Conservation (phyloP, 1,284 basidiomycete genomes). For the Trametes versicolor region DNA sequence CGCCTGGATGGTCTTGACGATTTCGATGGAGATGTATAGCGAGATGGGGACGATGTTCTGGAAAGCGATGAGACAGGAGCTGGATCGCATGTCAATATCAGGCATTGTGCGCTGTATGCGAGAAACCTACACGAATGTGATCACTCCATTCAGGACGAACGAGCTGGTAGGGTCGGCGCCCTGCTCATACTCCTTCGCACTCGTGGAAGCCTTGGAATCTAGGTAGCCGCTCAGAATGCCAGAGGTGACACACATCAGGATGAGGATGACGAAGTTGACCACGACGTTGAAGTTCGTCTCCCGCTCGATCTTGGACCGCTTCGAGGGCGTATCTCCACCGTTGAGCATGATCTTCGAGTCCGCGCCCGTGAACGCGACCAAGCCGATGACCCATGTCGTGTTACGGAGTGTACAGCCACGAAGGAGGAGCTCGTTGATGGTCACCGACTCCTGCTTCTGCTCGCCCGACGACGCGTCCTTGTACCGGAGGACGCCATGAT, state of each 20-base stretch:
- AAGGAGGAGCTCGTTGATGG: slow-evolving; percentile 93
- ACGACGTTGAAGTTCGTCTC: slow-evolving; percentile 99
- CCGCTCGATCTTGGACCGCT: slow-evolving; percentile 95
- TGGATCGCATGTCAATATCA: slow-evolving; percentile 41
- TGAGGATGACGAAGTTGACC: slow-evolving; percentile 90
- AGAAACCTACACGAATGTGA: slow-evolving; percentile 87
- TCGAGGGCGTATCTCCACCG: slow-evolving; percentile 91
- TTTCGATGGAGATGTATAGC: slow-evolving; percentile 97
- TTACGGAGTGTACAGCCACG: slow-evolving; percentile 95
- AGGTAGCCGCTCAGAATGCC: slow-evolving; percentile 82
- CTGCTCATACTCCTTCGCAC: slow-evolving; percentile 77
- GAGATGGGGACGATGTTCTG: slow-evolving; percentile 99
- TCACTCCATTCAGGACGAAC: slow-evolving; percentile 78
- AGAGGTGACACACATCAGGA: slow-evolving; percentile 80
- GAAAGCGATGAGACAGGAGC: slow-evolving; percentile 91
- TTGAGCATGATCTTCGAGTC: slow-evolving; percentile 99
- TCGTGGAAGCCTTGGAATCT: slow-evolving; percentile 71
- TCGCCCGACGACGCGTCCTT: slow-evolving; percentile 61
- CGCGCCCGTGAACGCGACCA: slow-evolving; percentile 94
- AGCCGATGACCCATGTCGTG: slow-evolving; percentile 93
- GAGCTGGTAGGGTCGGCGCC: slow-evolving; percentile 71
- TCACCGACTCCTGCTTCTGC: slow-evolving; percentile 71
- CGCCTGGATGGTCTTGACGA: slow-evolving; percentile 97
- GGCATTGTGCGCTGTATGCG: background rate
- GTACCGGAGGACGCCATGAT: slow-evolving; percentile 88